Conservation (phyloP, 345 rosid species). For the Dovyalis caffra region DNA sequence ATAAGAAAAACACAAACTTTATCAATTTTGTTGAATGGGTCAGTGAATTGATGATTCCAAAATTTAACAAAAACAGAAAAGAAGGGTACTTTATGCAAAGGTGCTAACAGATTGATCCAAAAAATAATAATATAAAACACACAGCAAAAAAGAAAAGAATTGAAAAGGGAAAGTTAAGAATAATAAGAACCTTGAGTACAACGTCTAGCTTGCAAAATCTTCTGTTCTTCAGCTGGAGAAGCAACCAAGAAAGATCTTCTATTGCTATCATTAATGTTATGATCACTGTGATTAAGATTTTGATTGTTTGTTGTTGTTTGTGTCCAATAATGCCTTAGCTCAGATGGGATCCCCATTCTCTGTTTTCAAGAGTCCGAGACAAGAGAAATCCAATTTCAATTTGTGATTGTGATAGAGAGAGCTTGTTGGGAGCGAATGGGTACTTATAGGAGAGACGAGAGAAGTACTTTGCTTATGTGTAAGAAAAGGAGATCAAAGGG, state of each 20-base stretch:
- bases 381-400: too few species aligned
- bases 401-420: neutral
- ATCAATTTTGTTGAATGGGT: too few species aligned
- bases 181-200: slow-evolving; percentile 25
- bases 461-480: too few species aligned
- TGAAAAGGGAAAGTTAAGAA: neutral
- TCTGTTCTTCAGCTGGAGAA: slow-evolving; percentile 28
- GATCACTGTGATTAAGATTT: neutral
- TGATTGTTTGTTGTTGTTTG: neutral
- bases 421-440: too few species aligned
- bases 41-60: neutral
- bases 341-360: slow-evolving; percentile 19
- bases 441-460: too few species aligned
- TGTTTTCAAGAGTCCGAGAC: neutral
- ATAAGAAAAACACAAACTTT: too few species aligned
- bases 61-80: neutral
- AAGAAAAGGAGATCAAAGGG: too few species aligned
- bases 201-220: slow-evolving; percentile 17
- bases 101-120: neutral
- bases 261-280: neutral
- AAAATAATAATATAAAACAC: neutral
- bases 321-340: slow-evolving; percentile 8
- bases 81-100: neutral
- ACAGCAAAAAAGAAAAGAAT: neutral
- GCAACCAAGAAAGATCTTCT: slow-evolving; percentile 12